A percentile compares a stretch with the other conserved stretches of the same genome.
Evolutionary conservation across 2,329 filamentous ascomycete genomes (phyloP).

Genomic region (Xylariaceae sp.): DNA sequence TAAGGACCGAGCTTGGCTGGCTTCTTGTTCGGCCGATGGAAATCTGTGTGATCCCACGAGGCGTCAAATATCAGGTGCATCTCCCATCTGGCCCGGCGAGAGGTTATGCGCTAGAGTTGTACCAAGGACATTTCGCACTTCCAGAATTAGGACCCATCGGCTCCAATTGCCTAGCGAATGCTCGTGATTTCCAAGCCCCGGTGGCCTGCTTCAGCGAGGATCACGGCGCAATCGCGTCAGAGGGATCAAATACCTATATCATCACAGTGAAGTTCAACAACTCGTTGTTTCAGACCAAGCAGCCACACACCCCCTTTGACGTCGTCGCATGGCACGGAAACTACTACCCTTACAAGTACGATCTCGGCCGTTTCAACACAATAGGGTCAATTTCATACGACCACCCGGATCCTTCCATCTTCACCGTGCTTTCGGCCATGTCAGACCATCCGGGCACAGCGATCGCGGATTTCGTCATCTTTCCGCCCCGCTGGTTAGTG

Average conservation of each 20-base stretch:
- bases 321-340: constrained; percentile 69
- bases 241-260: constrained; percentile 36
- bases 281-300: constrained; percentile 56
- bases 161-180: constrained; percentile 59
- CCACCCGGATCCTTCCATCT: constrained; percentile 66
- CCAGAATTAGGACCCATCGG: constrained; percentile 62
- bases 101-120: constrained; percentile 64
- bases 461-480: constrained; percentile 59
- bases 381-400: constrained; percentile 65
- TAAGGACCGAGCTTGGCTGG: constrained; percentile 64
- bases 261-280: constrained; percentile 60
- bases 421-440: constrained; percentile 56
- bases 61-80: constrained; percentile 60
- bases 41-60: constrained; percentile 63
- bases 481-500: constrained; percentile 59
- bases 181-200: constrained; percentile 62
- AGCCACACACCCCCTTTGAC: constrained; percentile 64
- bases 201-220: constrained; percentile 58
- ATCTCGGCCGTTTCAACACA: constrained; percentile 63
- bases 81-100: constrained; percentile 43
- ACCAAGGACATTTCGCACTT: constrained; percentile 58
- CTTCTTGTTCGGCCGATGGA: constrained; percentile 63
- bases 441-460: constrained; percentile 50
- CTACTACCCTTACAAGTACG: constrained; percentile 69
- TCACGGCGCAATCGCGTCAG: constrained; percentile 31